Evolutionary conservation across 306 rosid genomes (phyloP), one percentile per base, ranked within the genome.

Genomic region (Inga laurina): DNA sequence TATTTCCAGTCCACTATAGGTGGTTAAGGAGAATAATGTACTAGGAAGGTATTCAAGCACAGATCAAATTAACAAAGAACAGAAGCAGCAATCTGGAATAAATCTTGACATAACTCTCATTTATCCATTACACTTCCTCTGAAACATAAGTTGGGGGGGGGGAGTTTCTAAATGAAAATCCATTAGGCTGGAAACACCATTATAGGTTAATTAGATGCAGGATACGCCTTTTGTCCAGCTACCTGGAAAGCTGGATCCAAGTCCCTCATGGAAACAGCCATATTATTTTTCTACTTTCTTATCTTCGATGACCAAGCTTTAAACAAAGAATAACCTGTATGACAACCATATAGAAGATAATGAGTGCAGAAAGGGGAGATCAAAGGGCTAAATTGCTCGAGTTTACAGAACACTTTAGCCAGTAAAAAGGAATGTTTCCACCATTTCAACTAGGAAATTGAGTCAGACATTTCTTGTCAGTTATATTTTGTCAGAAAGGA

Each of bases 211-310:
- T 75, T 13, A 80, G 79, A 75, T 64, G 83, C 85, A 94, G 97
- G 98, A 94, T 94, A 94, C 98, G 95, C 94, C 88, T 94, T 92
- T 89, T 94, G 97, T 68, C 98, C 98, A 90, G 95, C 95, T 82
- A 97, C 98, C 72, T 91, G 93, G 88, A 94, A 94, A 75, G 92
- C 90, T 74, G 97, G 81, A 91, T 94, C 97, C 91, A 94, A 83
- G 82, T 92, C 98, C 87, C 88, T 90, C 97, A 94, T 92, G 72
- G 98, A 92, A 86, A 94, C 97, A 30, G 98, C 92, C 98, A 94
- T 94, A 76, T 68, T 86, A 74, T 64, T 83, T 87, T 84, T 74
- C 77, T 84, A 77, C 71, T 80, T 57, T 80, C 78, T 79, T 32
- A 74, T 43, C 72, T 73, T 78, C 83, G 79, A 77, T 81, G 41